These are phyloP conservation scores for Beauveria sp. DNA, from an alignment of 2,329 filamentous ascomycete species.

Conservation along the genomic window DNA sequence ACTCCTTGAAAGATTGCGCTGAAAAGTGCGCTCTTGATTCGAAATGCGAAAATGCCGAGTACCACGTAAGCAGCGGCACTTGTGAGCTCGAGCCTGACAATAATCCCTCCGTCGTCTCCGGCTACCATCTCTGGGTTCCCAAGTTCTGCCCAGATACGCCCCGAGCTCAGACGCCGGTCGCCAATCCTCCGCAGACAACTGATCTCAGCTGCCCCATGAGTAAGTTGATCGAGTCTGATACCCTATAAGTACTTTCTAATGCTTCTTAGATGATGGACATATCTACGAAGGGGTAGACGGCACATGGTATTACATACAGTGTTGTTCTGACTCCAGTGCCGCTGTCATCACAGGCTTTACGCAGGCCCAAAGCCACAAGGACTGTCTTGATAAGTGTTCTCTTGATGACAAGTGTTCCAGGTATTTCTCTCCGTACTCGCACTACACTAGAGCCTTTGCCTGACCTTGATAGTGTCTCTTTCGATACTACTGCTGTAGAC, in stretches of 20 bases:
- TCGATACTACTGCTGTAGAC: background rate
- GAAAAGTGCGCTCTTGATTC: background rate
- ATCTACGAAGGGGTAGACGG: constrained; percentile 14
- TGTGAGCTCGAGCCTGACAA: background rate
- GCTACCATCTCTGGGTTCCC: background rate
- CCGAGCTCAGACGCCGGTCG: background rate
- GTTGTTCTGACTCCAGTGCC: constrained; percentile 12
- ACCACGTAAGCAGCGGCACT: background rate
- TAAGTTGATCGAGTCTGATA: background rate
- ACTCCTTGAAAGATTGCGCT: background rate
- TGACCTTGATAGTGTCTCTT: background rate
- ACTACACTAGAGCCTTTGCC: background rate
- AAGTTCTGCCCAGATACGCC: background rate
- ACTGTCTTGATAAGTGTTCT: constrained; percentile 13
- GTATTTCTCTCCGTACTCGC: background rate
- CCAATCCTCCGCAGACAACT: background rate
- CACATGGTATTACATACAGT: constrained; percentile 16
- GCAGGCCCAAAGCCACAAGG: constrained; percentile 8
- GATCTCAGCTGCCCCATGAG: background rate
- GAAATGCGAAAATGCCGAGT: background rate
- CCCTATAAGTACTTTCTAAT: background rate
- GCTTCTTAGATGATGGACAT: constrained; percentile 11
- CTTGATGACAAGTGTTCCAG: constrained; percentile 13
- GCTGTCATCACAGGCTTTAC: constrained; percentile 9
- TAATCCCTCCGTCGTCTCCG: background rate